Evolutionary conservation across 2,329 filamentous ascomycete genomes (phyloP), one percentile per base, ranked within the genome.

Genomic region (Paecilomyces sp.): DNA sequence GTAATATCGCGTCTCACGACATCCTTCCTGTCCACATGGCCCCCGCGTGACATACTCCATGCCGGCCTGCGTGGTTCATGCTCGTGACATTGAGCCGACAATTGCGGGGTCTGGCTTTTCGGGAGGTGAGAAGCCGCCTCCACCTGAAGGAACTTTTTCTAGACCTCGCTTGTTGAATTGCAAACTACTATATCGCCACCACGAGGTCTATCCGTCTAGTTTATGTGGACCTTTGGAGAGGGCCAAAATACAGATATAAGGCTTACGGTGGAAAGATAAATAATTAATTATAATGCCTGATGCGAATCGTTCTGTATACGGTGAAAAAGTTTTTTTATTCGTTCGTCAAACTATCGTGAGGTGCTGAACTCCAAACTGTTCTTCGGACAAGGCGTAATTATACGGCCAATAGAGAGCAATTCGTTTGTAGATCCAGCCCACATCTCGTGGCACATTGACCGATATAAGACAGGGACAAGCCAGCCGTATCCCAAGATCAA

Each of bases 1-100:
- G 69, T 90, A 89, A 77, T 88, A 91, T 63, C 83, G 83, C 51
- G 82, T 82, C 57, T 89, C 88, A 61, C 88, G 87, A 71, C 91
- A 96, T 67, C 84, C 83, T 62, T 84, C 82, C 62, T 83, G 77
- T 55, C 81, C 82, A 66, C 83, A 86, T 56, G 70, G 70, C 61
- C 79, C 79, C 62, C 76, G 78, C 58, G 74, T 76, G 58, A 71
- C 70, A 66, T 80, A 80, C 58, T 77, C 74, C 75, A 75, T 77
- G 59, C 62, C 62, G 69, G 65, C 59, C 65, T 63, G 59, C 61
- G 57, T 59, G 66, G 67, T 61, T 70, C 71, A 74, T 74, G 64
- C 63, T 69, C 33, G 54, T 53, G 51, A 53, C 51, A 30, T 18
- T 30, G 36, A 33, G 8, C 57, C 22, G 4, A 4, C 50, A 30